These are phyloP conservation scores for Nicotiana paniculata DNA, from an alignment of 257 asterid species.

Conservation along the genomic window DNA sequence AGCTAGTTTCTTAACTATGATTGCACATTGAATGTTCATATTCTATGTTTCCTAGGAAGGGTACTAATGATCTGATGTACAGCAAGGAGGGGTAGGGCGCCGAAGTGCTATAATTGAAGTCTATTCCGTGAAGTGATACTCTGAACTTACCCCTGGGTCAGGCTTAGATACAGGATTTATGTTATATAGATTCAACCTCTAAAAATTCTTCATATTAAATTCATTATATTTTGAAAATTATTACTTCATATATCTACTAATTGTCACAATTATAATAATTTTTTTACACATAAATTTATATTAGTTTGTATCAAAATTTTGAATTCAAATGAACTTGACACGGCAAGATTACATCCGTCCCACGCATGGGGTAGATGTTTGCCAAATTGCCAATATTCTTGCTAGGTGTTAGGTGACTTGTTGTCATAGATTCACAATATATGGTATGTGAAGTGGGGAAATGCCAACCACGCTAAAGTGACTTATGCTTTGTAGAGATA, in stretches of 20 bases:
- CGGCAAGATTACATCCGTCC: not conserved
- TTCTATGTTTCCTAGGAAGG: constrained; percentile 60
- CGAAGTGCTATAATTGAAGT: not conserved
- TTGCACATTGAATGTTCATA: constrained; percentile 18
- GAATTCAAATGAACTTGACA: too few species aligned
- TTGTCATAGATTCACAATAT: constrained; percentile 36
- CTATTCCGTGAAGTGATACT: not conserved
- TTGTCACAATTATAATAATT: too few species aligned
- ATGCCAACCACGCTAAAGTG: constrained; percentile 29
- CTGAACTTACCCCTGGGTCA: not conserved
- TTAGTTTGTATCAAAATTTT: too few species aligned
- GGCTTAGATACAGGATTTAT: too few species aligned
- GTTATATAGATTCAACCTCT: too few species aligned
- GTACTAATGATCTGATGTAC: constrained; percentile 38
- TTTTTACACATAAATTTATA: too few species aligned
- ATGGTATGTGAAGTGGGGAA: constrained; percentile 15
- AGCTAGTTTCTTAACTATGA: not conserved
- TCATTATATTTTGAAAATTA: too few species aligned
- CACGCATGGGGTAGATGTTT: not conserved
- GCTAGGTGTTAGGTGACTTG: constrained; percentile 28
- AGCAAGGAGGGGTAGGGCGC: constrained; percentile 44
- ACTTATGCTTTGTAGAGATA: constrained; percentile 15
- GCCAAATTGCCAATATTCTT: constrained; percentile 10
- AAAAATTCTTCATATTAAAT: rapidly evolving
- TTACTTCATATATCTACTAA: too few species aligned